Conservation (phyloP, 176 grass and related monocot genomes). For the Cymbopogon citratus region DNA sequence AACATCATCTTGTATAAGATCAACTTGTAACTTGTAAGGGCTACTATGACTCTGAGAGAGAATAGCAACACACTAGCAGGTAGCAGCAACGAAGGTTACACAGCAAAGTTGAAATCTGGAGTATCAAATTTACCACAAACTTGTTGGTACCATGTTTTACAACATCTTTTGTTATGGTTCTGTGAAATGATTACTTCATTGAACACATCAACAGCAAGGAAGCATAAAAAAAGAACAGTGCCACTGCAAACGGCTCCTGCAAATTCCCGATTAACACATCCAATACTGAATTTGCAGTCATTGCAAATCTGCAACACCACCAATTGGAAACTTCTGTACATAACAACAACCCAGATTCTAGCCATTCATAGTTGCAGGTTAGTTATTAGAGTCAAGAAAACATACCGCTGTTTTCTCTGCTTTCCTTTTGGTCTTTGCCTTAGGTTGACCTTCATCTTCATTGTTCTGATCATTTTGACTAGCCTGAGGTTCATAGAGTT, state of each 20-base stretch:
- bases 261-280: neutral
- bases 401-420: conserved; percentile 37
- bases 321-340: neutral
- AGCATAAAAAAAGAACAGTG: neutral
- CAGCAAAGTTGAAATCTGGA: neutral
- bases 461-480: conserved; percentile 63
- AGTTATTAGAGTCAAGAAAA: conserved; percentile 2
- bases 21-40: neutral
- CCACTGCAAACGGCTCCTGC: neutral
- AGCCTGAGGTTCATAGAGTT: conserved; percentile 35
- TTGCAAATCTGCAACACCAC: neutral
- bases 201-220: neutral
- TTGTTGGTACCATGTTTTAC: neutral
- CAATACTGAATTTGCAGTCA: neutral
- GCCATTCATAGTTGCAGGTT: neutral
- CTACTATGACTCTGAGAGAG: neutral
- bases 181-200: neutral
- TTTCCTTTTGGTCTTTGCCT: conserved; percentile 70
- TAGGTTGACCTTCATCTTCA: conserved; percentile 57
- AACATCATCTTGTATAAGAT: too few relatives aligned
- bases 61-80: neutral
- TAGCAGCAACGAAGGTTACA: neutral
- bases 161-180: neutral
- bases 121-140: neutral
- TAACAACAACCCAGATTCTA: neutral